phyloP scores from a whole-genome alignment of 106 monocot species.

The Xerophyta viscosa region DNA sequence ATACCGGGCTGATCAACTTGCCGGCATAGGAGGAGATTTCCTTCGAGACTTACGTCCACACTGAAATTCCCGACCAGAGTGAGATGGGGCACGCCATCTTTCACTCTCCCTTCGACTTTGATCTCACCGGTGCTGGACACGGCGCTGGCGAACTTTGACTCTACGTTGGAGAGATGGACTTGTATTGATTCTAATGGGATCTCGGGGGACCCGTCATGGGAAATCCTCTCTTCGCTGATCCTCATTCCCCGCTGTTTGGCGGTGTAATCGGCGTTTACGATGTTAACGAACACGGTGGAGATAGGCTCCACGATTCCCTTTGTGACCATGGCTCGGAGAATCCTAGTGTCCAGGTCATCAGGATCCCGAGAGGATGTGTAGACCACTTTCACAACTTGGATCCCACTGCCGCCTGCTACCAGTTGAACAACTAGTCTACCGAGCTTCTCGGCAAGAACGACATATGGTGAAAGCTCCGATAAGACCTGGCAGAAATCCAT shows the following conservation, averaged over 20 bases:
- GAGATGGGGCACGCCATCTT: conserved; percentile 61
- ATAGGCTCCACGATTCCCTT: conserved; percentile 86
- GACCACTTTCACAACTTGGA: conserved; percentile 60
- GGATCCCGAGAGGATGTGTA: conserved; percentile 65
- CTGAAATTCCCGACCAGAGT: conserved; percentile 55
- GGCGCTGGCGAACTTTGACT: conserved; percentile 73
- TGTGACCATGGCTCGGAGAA: conserved; percentile 76
- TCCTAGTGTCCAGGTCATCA: conserved; percentile 76
- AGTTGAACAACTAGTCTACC: conserved; percentile 76
- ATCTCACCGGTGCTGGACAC: conserved; percentile 56
- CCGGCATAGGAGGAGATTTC: conserved; percentile 51
- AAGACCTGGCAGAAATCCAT: conserved; percentile 50
- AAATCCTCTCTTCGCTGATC: conserved; percentile 61
- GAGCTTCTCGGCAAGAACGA: conserved; percentile 77
- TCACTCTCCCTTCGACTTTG: conserved; percentile 66
- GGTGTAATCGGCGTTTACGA: conserved; percentile 78
- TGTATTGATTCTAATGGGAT: conserved; percentile 67
- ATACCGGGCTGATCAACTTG: conserved; percentile 59
- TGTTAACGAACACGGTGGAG: conserved; percentile 57
- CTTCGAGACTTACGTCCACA: conserved; percentile 79
- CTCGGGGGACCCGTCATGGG: conserved; percentile 38
- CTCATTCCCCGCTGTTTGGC: conserved; percentile 76
- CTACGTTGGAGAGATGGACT: conserved; percentile 50
- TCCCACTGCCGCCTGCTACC: conserved; percentile 60
- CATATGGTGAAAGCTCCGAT: conserved; percentile 73